A percentile compares a stretch with the other conserved stretches of the same genome.
Conservation (phyloP, 1,284 basidiomycete genomes). For the Cryptococcus sp. region DNA sequence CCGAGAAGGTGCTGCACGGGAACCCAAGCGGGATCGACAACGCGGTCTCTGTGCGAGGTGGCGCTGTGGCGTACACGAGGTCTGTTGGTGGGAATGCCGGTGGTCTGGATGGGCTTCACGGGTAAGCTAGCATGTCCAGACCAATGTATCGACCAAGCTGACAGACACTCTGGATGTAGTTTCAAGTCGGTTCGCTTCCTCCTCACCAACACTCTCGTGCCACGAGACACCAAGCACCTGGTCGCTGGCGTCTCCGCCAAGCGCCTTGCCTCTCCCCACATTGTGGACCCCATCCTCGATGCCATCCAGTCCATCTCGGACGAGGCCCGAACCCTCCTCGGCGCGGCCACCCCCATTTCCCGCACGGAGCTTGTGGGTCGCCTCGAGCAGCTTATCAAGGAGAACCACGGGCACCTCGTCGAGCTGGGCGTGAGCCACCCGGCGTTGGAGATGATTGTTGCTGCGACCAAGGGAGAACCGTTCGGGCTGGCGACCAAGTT, state of each 20-base stretch:
- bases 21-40: slow-evolving; percentile 98
- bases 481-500: slow-evolving; percentile 87
- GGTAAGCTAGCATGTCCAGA: slow-evolving; percentile 55
- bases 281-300: slow-evolving; percentile 68
- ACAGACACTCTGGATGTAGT: slow-evolving; percentile 38
- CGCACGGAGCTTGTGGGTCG: slow-evolving; percentile 58
- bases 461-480: slow-evolving; percentile 61
- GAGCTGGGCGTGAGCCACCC: slow-evolving; percentile 92
- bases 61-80: slow-evolving; percentile 86
- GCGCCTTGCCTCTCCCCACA: slow-evolving; percentile 64
- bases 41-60: slow-evolving; percentile 87
- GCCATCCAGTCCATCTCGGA: slow-evolving; percentile 78
- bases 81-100: slow-evolving; percentile 70
- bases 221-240: slow-evolving; percentile 89
- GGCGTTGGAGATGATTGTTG: slow-evolving; percentile 75
- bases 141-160: background rate
- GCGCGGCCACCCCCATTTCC: slow-evolving; percentile 55
- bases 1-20: slow-evolving; percentile 95
- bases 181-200: slow-evolving; percentile 74
- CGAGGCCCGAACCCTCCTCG: slow-evolving; percentile 70
- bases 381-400: slow-evolving; percentile 63
- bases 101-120: slow-evolving; percentile 79
- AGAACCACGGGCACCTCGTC: slow-evolving; percentile 84
- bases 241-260: slow-evolving; percentile 71
- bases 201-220: slow-evolving; percentile 87